Conservation (phyloP, 495 filamentous ascomycete species). For the Bathelium albidoporum region DNA sequence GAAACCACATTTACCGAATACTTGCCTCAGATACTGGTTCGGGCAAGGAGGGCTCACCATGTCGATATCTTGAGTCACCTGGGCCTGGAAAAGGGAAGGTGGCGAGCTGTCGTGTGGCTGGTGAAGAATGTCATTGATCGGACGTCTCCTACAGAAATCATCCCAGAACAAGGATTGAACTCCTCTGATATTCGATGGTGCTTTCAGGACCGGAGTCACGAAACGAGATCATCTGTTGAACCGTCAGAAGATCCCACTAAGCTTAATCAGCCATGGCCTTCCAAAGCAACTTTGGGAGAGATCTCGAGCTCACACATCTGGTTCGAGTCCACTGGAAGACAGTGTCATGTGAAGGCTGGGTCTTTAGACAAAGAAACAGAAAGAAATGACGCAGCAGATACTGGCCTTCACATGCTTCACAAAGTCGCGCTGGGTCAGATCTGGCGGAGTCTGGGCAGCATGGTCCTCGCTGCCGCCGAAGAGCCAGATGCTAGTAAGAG, state of each 20-base stretch:
- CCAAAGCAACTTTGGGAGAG: background rate
- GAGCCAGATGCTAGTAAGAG: slow-evolving; percentile 30
- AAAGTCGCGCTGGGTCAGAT: slow-evolving; percentile 32
- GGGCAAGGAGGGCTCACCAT: slow-evolving; percentile 7
- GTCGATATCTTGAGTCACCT: slow-evolving; percentile 26
- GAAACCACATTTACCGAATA: background rate
- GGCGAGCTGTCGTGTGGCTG: slow-evolving; percentile 32
- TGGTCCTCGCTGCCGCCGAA: slow-evolving; percentile 45
- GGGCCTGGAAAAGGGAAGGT: slow-evolving; percentile 23
- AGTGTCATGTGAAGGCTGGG: background rate
- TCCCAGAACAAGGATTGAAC: background rate
- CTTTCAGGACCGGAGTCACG: background rate
- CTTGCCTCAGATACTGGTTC: slow-evolving; percentile 12
- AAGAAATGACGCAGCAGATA: background rate
- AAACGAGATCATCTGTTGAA: background rate
- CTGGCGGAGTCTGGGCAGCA: slow-evolving; percentile 43
- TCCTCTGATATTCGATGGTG: background rate
- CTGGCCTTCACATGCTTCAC: background rate
- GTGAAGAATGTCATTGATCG: slow-evolving; percentile 22
- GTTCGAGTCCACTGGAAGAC: background rate
- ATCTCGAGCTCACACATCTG: background rate
- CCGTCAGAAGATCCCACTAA: background rate
- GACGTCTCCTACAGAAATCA: background rate
- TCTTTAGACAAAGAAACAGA: slow-evolving; percentile 18
- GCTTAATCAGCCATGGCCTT: background rate